Evolutionary conservation across 352 stramenopile species (phyloP), one percentile per base, ranked within the genome.

Genomic region (Aphanomyces stellatus): DNA sequence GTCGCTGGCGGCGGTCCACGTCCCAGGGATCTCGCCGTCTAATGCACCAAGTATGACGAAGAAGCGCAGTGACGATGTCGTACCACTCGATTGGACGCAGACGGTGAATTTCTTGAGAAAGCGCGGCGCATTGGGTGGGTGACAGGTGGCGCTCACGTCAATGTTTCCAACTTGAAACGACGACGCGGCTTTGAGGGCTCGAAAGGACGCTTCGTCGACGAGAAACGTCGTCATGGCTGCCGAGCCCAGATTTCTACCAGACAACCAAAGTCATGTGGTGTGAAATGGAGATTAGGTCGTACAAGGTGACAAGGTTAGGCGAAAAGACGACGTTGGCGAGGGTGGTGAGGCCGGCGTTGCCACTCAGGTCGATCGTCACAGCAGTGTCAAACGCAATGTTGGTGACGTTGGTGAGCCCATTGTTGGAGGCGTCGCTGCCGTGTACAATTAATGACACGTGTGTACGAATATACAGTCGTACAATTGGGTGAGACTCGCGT

Each of bases 171-270:
- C 59, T n/a, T 19, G 27, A 51, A 65, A 65, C 11, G 31, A 56
- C n/a, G 59, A 19, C 19, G 33, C n/a, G 28, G 41, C 13, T 11
- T 55, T 11, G 10, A 65, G 33, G 7, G 41, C 59, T 51, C n/a
- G 34, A 27, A 35, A 65, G 2, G 59, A 35, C 30, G 59, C 19
- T 15, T 53, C n/a, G 37, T 65, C 59, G 7, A 65, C 33, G 6
- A 56, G 41, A 35, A 65, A 65, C n/a, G 59, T 65, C 17, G 59
- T 65, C 10, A 65, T 33, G 19, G 17, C 40, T 24, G 59, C 19
- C 7, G 8, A 13, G 19, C 25, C 53, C 11, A 62, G 46, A 19
- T 49, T n/a, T 22, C 53, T 62, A 22, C 24, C 19, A n/a, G 19
- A 48, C 15, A 17, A 4, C 17, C 15, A 8, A 41, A 24, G n/a